Conservation (phyloP, 169 alveolate genomes). For the Plasmodium malariae region DNA sequence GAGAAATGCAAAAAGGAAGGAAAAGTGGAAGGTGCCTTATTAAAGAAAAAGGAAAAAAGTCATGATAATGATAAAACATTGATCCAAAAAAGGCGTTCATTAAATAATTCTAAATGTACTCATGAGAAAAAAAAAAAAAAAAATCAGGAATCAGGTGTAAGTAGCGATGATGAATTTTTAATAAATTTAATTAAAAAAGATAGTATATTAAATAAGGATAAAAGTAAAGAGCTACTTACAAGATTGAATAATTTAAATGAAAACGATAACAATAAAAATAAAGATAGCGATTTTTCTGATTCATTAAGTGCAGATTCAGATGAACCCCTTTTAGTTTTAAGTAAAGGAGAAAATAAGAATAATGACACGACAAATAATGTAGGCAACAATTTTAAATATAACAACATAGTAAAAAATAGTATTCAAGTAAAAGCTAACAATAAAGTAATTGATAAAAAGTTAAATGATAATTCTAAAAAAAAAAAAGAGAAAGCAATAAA, state of each 20-base stretch:
- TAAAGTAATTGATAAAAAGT: neutral
- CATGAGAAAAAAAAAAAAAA: neutral
- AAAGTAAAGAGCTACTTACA: neutral
- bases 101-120: neutral
- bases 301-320: constrained; percentile 57
- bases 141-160: constrained; percentile 10
- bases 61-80: neutral
- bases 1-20: constrained; percentile 6
- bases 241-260: neutral
- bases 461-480: neutral
- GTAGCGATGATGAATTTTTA: constrained; percentile 64
- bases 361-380: neutral
- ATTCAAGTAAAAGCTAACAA: neutral
- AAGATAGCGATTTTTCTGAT: constrained; percentile 3
- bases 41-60: neutral
- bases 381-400: neutral
- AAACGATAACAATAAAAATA: neutral
- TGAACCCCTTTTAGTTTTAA: constrained; percentile 30
- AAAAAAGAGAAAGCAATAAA: neutral
- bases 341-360: constrained; percentile 10
- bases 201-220: neutral
- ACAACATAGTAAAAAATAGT: neutral
- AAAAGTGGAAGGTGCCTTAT: neutral
- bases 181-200: constrained; percentile 7
- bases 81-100: neutral